These are phyloP conservation scores for Apiospora kogelbergensis DNA, from an alignment of 2,329 filamentous ascomycete species.

Conservation along the genomic window DNA sequence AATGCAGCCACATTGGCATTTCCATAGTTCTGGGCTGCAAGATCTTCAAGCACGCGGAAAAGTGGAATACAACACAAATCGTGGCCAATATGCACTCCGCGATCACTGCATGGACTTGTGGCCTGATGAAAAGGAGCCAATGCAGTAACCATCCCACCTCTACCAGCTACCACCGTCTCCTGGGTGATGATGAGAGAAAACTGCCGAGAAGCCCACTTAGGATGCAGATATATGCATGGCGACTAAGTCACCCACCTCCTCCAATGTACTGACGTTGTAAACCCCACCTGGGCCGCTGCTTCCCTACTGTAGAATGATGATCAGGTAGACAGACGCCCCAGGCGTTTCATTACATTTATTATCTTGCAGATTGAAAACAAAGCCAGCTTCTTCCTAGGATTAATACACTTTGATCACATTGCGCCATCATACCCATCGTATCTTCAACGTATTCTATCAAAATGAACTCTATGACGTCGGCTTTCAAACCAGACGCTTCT, in stretches of 20 bases:
- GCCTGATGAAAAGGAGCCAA: background rate
- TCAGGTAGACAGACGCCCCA: background rate
- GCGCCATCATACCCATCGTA: background rate
- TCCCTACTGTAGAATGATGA: background rate
- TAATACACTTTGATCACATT: background rate
- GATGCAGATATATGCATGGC: background rate
- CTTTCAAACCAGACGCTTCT: constrained; percentile 39
- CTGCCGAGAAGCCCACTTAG: background rate
- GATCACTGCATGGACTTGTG: background rate
- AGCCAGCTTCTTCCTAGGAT: too few relatives aligned
- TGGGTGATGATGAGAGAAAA: too few relatives aligned
- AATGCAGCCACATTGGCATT: too few relatives aligned
- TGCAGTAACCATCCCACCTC: background rate
- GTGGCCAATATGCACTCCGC: background rate
- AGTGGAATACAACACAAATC: too few relatives aligned
- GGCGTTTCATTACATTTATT: background rate
- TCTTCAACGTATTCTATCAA: constrained; percentile 4
- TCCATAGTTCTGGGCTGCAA: too few relatives aligned
- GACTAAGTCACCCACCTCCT: background rate
- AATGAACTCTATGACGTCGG: constrained; percentile 45
- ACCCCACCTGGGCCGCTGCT: background rate
- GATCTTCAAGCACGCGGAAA: too few relatives aligned
- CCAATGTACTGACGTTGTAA: background rate
- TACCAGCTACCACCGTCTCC: background rate
- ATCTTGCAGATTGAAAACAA: background rate